Evolutionary conservation across 148 eudicot species (phyloP).

Genomic region (Fagopyrum tataricum): DNA sequence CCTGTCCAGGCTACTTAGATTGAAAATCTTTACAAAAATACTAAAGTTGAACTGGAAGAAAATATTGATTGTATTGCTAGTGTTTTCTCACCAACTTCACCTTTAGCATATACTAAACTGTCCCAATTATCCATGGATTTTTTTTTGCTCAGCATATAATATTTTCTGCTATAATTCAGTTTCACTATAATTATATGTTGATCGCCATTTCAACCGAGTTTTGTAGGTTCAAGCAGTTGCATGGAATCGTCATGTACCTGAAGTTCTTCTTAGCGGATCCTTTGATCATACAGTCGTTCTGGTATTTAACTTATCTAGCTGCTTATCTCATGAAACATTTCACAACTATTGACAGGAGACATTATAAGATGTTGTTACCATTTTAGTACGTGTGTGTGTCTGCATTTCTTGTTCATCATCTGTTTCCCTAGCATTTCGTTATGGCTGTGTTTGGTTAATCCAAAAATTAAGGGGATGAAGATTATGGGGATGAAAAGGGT

Average conservation of each 20-base stretch:
- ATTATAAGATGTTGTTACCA: not conserved
- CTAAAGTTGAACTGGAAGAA: not conserved
- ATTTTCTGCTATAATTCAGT: not conserved
- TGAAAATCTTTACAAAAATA: not conserved
- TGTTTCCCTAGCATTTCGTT: no score
- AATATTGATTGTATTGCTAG: not conserved
- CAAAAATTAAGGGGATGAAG: no score
- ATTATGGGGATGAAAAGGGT: no score
- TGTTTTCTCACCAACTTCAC: not conserved
- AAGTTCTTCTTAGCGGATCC: slow-evolving; percentile 87
- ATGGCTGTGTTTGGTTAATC: no score
- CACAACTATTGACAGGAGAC: not conserved
- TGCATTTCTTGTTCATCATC: not conserved
- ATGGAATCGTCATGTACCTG: slow-evolving; percentile 71
- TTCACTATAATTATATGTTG: not conserved
- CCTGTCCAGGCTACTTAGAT: not conserved
- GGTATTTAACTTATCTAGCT: slow-evolving; percentile 38
- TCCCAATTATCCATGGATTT: not conserved
- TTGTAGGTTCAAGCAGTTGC: slow-evolving; percentile 97
- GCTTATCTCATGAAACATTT: not conserved
- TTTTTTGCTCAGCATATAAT: not conserved
- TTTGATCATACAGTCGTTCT: slow-evolving; percentile 89
- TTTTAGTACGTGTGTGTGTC: not conserved
- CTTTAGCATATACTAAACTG: not conserved
- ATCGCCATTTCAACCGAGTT: slow-evolving; percentile 1